phyloP scores from a whole-genome alignment of 1,284 basidiomycete species.

The Ustilago curta region DNA sequence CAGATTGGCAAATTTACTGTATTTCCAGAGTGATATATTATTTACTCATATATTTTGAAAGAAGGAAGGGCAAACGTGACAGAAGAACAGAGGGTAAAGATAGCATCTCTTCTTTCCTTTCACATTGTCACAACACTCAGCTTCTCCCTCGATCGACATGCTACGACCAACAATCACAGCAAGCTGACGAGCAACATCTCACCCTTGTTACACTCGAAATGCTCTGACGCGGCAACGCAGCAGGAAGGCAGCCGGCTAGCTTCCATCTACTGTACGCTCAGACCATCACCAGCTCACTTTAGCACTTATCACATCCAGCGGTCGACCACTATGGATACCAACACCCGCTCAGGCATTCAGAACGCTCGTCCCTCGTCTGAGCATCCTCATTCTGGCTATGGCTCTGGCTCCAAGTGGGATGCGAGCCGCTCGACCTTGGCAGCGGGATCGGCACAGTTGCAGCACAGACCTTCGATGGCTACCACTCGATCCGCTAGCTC shows the following conservation, averaged over 20 bases:
- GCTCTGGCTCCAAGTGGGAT: background rate
- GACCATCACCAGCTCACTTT: background rate
- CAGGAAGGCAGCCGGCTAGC: background rate
- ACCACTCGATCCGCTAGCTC: conserved; percentile 31
- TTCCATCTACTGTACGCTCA: background rate
- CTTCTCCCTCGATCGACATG: background rate
- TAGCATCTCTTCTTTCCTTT: background rate
- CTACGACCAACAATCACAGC: background rate
- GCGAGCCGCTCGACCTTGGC: background rate
- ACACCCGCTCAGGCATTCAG: background rate
- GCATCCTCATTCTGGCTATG: background rate
- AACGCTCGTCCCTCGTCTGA: conserved; percentile 9
- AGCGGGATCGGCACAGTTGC: conserved; percentile 5
- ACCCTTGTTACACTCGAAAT: background rate
- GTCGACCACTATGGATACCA: background rate
- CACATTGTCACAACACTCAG: no score
- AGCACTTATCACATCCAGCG: background rate
- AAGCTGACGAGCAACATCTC: background rate
- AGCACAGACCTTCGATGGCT: conserved; percentile 27
- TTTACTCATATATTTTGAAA: no score
- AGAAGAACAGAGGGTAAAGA: no score
- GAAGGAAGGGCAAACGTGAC: no score
- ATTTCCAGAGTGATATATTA: no score
- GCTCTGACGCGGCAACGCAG: background rate
- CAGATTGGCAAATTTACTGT: no score